phyloP scores from a whole-genome alignment of 768 basidiomycete species.

The Sporobolomyces roseus region DNA sequence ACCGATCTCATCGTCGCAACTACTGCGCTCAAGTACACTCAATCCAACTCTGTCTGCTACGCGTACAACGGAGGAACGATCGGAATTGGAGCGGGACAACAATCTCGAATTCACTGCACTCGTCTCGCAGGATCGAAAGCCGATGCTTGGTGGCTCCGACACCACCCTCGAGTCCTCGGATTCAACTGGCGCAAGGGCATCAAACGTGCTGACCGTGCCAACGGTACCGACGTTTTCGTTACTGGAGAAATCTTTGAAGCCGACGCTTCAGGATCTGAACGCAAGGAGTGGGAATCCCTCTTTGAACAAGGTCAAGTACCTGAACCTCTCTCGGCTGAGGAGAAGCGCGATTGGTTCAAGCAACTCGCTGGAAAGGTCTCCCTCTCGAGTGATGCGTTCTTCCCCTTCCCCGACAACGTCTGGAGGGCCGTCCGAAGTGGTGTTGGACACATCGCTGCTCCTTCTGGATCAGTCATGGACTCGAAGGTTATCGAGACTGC shows the following conservation, averaged over 20 bases:
- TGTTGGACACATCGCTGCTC: conserved; percentile 73
- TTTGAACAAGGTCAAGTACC: conserved; percentile 66
- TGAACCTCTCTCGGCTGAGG: conserved; percentile 61
- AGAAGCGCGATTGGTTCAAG: conserved; percentile 68
- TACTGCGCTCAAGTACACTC: conserved; percentile 94
- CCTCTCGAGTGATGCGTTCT: conserved; percentile 96
- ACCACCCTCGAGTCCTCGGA: conserved; percentile 85
- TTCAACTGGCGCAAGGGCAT: conserved; percentile 96
- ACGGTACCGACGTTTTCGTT: conserved; percentile 95
- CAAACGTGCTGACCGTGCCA: conserved; percentile 96
- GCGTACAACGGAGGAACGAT: conserved; percentile 86
- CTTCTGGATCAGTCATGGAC: conserved; percentile 92
- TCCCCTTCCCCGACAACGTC: conserved; percentile 99
- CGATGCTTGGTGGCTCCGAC: conserved; percentile 99
- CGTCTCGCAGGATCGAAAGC: conserved; percentile 95
- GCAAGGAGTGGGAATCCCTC: conserved; percentile 79
- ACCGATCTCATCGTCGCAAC: conserved; percentile 96
- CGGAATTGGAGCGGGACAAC: conserved; percentile 95
- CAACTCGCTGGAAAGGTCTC: conserved; percentile 72
- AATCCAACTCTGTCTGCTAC: conserved; percentile 97
- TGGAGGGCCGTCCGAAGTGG: conserved; percentile 88
- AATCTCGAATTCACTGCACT: conserved; percentile 98
- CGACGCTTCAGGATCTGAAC: conserved; percentile 61
- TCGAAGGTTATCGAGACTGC: conserved; percentile 92
- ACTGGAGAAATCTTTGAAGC: conserved; percentile 61